Evolutionary conservation across 2,329 filamentous ascomycete genomes (phyloP), one percentile per base, ranked within the genome.

Genomic region (Rosellinia necatrix): DNA sequence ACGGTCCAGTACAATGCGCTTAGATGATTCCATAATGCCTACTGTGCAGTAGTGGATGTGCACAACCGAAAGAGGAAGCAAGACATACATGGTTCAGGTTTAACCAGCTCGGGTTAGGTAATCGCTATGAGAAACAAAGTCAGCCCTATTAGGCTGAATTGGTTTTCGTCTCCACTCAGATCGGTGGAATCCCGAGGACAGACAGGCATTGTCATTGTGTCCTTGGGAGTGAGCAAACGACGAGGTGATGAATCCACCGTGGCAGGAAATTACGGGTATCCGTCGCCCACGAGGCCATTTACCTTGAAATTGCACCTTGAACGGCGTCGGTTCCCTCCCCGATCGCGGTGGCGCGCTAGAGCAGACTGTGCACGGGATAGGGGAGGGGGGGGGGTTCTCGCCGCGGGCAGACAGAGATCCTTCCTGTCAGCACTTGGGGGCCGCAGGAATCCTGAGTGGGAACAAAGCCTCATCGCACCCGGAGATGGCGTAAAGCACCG

Each of bases 141-240:
- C 58, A 56, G 54, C 58, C 60, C 49, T 43, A 27, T 53, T 54
- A 42, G 60, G 60, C 60, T 62, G 60, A 60, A 60, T 58, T n/a
- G n/a, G n/a, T n/a, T 21, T 32, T 15, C 27, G 34, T 53, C 27
- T 54, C 50, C 58, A 54, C 42, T 41, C 12, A 6, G 24, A 42
- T 21, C 48, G 40, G 53, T 53, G 53, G 49, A 30, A 41, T 41
- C 24, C 37, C 27, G 13, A 10, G n/a, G n/a, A n/a, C n/a, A n/a
- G n/a, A 21, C 49, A 42, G 24, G 38, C 19, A 7, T 4, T 19
- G 4, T 6, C 34, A 10, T 42, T 35, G 38, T 58, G 21, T 32
- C 17, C 21, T 46, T n/a, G 25, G 46, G 24, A 30, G 17, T 13
- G 42, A 38, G 37, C 32, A 22, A 29, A 43, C 27, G 19, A 49